phyloP scores from a whole-genome alignment of 2,329 filamentous ascomycete species.

The Basipetospora sp. region DNA sequence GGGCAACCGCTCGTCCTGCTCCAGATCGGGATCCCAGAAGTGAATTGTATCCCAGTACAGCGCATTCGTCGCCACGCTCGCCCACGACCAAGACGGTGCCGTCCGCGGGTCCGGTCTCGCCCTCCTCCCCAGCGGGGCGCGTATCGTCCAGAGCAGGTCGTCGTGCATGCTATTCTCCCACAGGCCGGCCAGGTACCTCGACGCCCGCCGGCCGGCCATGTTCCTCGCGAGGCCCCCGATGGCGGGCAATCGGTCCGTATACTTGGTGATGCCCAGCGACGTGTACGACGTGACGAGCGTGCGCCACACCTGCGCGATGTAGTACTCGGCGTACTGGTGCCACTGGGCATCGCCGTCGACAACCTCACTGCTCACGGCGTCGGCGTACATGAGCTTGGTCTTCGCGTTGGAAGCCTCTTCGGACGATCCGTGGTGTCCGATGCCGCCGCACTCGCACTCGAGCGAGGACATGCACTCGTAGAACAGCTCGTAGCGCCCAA shows the following conservation, averaged over 20 bases:
- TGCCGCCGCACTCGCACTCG: slow-evolving; percentile 3
- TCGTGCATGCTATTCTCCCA: slow-evolving; percentile 8
- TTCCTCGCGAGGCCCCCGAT: slow-evolving; percentile 8
- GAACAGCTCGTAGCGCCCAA: background rate
- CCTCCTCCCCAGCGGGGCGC: background rate
- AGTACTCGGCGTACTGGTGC: slow-evolving; percentile 3
- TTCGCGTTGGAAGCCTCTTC: background rate
- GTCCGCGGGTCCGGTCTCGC: background rate
- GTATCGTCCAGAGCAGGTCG: slow-evolving; percentile 8
- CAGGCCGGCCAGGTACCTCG: slow-evolving; percentile 7
- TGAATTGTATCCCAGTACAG: slow-evolving; percentile 6
- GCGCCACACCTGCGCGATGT: slow-evolving; percentile 8
- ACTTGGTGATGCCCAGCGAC: slow-evolving; percentile 4
- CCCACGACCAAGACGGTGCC: slow-evolving; percentile 9
- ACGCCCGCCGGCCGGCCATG: slow-evolving; percentile 4
- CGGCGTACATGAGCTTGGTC: slow-evolving; percentile 1
- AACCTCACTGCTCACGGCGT: background rate
- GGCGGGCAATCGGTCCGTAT: slow-evolving; percentile 6
- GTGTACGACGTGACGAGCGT: slow-evolving; percentile 7
- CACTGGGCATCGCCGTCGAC: background rate
- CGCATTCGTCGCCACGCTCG: slow-evolving; percentile 5
- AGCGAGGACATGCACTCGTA: slow-evolving; percentile 7
- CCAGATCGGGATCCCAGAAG: background rate
- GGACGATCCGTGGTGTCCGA: slow-evolving; percentile 1
- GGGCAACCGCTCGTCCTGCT: background rate